Conservation (phyloP, 192 early-diverging fungal genomes). For the Coemansia sp. region DNA sequence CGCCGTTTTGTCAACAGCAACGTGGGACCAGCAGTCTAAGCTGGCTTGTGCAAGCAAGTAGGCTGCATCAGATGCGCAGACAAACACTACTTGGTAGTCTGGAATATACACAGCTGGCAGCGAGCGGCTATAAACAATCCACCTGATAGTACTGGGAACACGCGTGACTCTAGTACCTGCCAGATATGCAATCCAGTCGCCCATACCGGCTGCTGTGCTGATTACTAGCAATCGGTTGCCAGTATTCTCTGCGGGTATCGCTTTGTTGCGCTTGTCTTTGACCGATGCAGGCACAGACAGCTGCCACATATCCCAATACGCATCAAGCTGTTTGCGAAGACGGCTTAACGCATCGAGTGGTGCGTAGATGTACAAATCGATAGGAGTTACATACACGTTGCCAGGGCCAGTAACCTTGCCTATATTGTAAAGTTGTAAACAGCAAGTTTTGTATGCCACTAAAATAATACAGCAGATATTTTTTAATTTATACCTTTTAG, state of each 20-base stretch:
- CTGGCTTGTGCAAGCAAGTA: conserved; percentile 8
- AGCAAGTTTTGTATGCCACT: neutral
- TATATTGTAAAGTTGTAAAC: neutral
- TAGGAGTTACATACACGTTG: conserved; percentile 22
- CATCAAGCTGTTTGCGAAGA: conserved; percentile 11
- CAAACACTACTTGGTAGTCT: conserved; percentile 10
- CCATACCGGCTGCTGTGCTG: conserved; percentile 20
- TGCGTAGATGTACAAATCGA: conserved; percentile 15
- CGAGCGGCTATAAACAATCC: conserved; percentile 12
- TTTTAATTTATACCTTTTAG: conserved; percentile 4
- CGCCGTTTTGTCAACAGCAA: conserved; percentile 15
- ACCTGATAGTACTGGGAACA: neutral
- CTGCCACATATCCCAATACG: conserved; percentile 47
- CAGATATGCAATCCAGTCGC: conserved; percentile 23
- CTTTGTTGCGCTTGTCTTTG: neutral
- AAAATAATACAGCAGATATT: neutral
- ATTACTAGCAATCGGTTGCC: conserved; percentile 6
- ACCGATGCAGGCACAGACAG: conserved; percentile 2
- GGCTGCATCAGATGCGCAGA: conserved; percentile 6
- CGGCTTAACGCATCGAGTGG: neutral
- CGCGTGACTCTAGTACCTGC: neutral
- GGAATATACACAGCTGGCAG: neutral
- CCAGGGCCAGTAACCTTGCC: conserved; percentile 25
- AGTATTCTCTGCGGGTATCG: neutral
- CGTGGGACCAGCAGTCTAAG: neutral